Evolutionary conservation across 768 basidiomycete species (phyloP), one percentile per base, ranked within the genome.

Genomic region (Boletus rufocinnamomeus): DNA sequence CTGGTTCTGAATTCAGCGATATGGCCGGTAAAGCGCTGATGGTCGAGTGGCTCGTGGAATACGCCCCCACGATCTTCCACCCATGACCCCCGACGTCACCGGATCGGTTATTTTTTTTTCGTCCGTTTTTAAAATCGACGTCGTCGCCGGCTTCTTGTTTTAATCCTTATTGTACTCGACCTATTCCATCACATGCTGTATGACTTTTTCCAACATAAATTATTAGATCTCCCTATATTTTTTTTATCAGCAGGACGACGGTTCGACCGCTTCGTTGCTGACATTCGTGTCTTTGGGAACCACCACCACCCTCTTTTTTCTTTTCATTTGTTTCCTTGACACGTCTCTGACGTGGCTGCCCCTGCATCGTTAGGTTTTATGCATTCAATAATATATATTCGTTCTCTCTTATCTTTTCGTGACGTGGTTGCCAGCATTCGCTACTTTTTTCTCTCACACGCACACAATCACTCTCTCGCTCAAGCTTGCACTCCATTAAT

Each of bases 1-100:
- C 89, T 4, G 81, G 82, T 28, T 85, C 91, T 19, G 97, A 98
- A 76, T 98, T 98, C 76, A 89, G 87, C 67, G 96, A 99, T 73
- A 98, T 98, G 92, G 95, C 93, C 9, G 93, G 93, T 53, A 98
- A 96, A 75, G 93, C 96, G 7, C 82, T 95, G 58, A 85, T 89
- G 66, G 81, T 99, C 51, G 94, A 97, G 73, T 97, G 95, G 90
- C 84, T 98, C 63, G 86, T 98, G 59, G 95, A 98, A 70, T 89
- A 96, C 69, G 92, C 92, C 14, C 81, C 79, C 41, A 72, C 73
- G 27, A 76, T 90, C 65, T 83, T 83, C 65, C 66, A 46, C 48
- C 38, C 50, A 28, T 66, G 60, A 63, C 54, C n/a, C 19, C 11
- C 28, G 19, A 30, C 25, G 13, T 17, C 34, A 21, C 2, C 9